A percentile compares a stretch with the other conserved stretches of the same genome.
Evolutionary conservation across 148 eudicot species (phyloP).

Genomic region (Amaranthus hypochondriacus): DNA sequence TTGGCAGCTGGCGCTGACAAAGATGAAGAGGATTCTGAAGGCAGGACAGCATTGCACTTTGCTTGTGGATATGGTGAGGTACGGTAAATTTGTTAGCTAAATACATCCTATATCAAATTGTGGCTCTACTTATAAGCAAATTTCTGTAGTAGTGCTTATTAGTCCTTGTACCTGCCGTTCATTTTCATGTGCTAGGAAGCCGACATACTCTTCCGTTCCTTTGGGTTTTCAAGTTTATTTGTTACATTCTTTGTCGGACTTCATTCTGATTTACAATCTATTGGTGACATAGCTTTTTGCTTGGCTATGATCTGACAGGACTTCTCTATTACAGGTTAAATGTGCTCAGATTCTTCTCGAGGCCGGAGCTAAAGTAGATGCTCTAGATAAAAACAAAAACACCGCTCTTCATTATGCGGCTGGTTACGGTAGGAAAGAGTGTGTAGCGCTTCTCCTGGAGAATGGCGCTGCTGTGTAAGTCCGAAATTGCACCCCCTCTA

Average conservation of each 20-base stretch:
- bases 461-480: slow-evolving; percentile 98
- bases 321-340: slow-evolving; percentile 50
- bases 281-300: not conserved
- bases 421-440: slow-evolving; percentile 96
- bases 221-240: not conserved
- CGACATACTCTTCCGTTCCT: not conserved
- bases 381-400: slow-evolving; percentile 92
- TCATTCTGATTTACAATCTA: not conserved
- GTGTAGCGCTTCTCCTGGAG: slow-evolving; percentile 84
- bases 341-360: slow-evolving; percentile 88
- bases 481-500: not conserved
- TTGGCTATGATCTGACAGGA: slow-evolving; percentile 10
- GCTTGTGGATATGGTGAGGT: slow-evolving; percentile 99
- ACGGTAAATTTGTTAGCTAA: slow-evolving; percentile 16
- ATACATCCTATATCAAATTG: too few species aligned
- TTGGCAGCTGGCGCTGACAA: slow-evolving; percentile 77
- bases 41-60: slow-evolving; percentile 96
- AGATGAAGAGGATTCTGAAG: slow-evolving; percentile 95
- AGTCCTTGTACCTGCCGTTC: not conserved
- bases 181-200: not conserved
- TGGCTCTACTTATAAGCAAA: not conserved
- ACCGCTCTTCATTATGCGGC: slow-evolving; percentile 99
- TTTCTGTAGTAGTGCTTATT: not conserved
- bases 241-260: not conserved
- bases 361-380: slow-evolving; percentile 92